Evolutionary conservation across 805 yeast genomes (phyloP), one percentile per base, ranked within the genome.

Genomic region (Metschnikowia hibisci): DNA sequence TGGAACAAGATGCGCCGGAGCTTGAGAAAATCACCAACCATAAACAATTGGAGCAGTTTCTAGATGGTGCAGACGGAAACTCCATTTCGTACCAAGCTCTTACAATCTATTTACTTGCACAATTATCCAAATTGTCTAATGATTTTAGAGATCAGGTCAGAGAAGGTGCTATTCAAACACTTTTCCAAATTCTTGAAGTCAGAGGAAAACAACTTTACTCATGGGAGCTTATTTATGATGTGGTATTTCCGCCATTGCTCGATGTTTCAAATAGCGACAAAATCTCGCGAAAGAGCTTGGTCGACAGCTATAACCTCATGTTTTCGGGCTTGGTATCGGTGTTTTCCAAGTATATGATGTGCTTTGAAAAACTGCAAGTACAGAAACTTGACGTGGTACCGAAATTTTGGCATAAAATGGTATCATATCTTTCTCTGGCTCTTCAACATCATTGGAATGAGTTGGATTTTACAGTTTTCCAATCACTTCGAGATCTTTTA

Each of bases 81-180:
- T 20, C 45, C 2, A 43, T 31, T 6, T 43, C 48, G 4, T 45
- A 55, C 25, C 45, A 62, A 6, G 62, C 66, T 12, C 46, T 63
- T 78, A 93, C 93, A 77, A 84, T 54, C 62, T 89, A 33, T 63
- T 87, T 42, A 14, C 53, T 60, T 22, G 67, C 76, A 7, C 74
- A 78, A 26, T 62, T 91, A 29, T 81, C 88, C 0, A 71, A 73
- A 16, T 74, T 88, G 18, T 76, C 90, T 0, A 58, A 66, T 22
- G 95, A 85, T 51, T 55, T 71, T 3, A 73, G 96, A 43, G 75
- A 82, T 1, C 95, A 89, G 53, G 96, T 91, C 0, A 74, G 95
- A 47, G 89, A 88, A 54, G 96, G 96, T 2, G 82, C 96, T 0
- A 76, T 88, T 12, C 95, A 89, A 57, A 91, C 96, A 0, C 81